These are phyloP conservation scores for Candida lessepsii DNA, from an alignment of 805 yeast species.

Conservation along the genomic window DNA sequence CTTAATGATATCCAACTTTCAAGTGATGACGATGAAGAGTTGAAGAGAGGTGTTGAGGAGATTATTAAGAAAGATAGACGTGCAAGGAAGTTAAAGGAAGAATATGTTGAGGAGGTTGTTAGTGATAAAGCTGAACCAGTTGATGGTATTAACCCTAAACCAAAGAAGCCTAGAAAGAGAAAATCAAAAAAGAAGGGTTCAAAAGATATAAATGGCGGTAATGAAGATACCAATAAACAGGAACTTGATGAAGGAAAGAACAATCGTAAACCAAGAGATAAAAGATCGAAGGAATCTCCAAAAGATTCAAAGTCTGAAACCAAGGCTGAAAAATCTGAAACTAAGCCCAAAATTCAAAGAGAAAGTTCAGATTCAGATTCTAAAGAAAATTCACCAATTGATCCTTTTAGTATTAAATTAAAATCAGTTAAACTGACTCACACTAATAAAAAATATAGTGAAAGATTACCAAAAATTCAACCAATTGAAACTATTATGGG, in stretches of 20 bases:
- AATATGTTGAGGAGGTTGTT: no score
- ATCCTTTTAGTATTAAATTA: slow-evolving; percentile 26
- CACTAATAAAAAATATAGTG: slow-evolving; percentile 23
- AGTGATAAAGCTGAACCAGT: no score
- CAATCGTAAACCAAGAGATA: neutral
- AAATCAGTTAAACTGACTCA: slow-evolving; percentile 22
- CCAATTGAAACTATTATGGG: slow-evolving; percentile 40
- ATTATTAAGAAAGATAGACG: neutral
- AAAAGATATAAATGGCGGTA: no score
- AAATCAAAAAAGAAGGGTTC: no score
- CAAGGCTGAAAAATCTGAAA: neutral
- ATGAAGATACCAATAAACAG: neutral
- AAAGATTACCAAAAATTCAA: slow-evolving; percentile 29
- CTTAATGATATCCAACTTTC: slow-evolving; percentile 26
- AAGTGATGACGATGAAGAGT: slow-evolving; percentile 24
- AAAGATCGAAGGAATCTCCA: neutral
- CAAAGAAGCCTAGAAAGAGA: no score
- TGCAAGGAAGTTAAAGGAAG: neutral
- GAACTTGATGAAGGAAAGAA: neutral
- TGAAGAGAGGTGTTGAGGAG: slow-evolving; percentile 5
- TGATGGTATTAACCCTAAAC: no score
- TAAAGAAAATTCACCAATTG: neutral
- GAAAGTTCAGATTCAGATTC: neutral
- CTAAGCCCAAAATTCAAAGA: neutral
- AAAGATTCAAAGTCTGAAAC: neutral